Percentiles rank a stretch among this genome's conserved stretches.
These are phyloP conservation scores for Saccharomycopsis crataegensis DNA, from an alignment of 1,139 yeast species.

Conservation along the genomic window DNA sequence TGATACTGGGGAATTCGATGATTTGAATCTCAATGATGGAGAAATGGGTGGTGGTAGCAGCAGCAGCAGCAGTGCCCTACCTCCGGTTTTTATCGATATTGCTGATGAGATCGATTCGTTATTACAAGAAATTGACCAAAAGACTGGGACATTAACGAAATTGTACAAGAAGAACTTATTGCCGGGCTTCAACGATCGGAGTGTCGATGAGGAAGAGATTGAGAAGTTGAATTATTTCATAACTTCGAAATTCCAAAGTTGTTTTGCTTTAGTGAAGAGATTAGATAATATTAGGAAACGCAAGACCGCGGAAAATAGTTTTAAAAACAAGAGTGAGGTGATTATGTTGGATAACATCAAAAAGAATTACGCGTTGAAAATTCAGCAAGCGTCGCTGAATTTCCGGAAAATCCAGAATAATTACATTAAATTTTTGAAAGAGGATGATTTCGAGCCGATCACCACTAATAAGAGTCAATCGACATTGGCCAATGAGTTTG, in stretches of 20 bases:
- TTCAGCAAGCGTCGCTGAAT: constrained; percentile 68
- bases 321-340: constrained; percentile 37
- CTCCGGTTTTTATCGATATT: constrained; percentile 74
- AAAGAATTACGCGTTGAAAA: constrained; percentile 74
- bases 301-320: constrained; percentile 30
- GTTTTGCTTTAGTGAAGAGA: constrained; percentile 68
- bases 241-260: constrained; percentile 65
- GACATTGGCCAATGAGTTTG: constrained; percentile 21
- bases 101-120: constrained; percentile 64
- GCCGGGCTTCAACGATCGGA: constrained; percentile 78
- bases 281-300: constrained; percentile 44
- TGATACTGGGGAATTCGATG: constrained; percentile 24
- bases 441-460: constrained; percentile 51
- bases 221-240: constrained; percentile 70
- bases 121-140: constrained; percentile 39
- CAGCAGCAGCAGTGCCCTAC: constrained; percentile 48
- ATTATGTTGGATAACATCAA: constrained; percentile 73
- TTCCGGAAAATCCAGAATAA: constrained; percentile 85
- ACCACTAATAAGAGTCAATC: constrained; percentile 20
- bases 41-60: constrained; percentile 25
- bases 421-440: constrained; percentile 66
- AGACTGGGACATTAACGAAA: constrained; percentile 52
- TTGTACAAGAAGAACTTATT: constrained; percentile 76
- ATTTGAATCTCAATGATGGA: constrained; percentile 24
- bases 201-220: constrained; percentile 61